Evolutionary conservation across 352 stramenopile species (phyloP).

Genomic region (Pythium volutum): DNA sequence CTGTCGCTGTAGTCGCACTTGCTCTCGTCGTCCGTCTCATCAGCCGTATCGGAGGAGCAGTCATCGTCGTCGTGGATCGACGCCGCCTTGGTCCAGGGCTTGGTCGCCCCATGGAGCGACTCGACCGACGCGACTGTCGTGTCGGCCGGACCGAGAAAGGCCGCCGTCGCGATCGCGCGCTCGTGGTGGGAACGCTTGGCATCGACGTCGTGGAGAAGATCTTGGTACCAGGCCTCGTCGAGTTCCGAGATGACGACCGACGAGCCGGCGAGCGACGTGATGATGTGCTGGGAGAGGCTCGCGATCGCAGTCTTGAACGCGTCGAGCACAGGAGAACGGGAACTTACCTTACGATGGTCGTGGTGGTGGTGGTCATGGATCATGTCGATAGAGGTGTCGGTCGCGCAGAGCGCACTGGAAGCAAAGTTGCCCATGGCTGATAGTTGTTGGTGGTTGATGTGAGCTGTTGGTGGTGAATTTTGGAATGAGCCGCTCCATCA

Average conservation of each 20-base stretch:
- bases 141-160: constrained; percentile 16
- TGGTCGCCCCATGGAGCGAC: background rate
- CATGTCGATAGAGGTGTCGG: constrained; percentile 26
- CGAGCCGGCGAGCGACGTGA: constrained; percentile 10
- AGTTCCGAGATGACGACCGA: constrained; percentile 21
- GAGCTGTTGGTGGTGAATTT: constrained; percentile 33
- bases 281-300: constrained; percentile 4
- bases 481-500: constrained; percentile 27
- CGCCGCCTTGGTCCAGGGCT: constrained; percentile 7
- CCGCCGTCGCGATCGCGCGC: background rate
- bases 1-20: constrained; percentile 27
- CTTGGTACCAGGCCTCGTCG: constrained; percentile 22
- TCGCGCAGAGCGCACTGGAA: constrained; percentile 25
- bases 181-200: background rate
- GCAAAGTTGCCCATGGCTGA: constrained; percentile 46
- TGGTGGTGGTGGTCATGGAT: constrained; percentile 16
- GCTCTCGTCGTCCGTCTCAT: constrained; percentile 47
- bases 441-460: background rate
- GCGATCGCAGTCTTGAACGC: constrained; percentile 18
- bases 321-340: background rate
- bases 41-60: constrained; percentile 40
- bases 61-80: constrained; percentile 33
- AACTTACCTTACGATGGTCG: constrained; percentile 30
- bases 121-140: constrained; percentile 15
- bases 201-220: constrained; percentile 13